Conservation (phyloP, 1,284 basidiomycete species). For the Ustilago crameri region DNA sequence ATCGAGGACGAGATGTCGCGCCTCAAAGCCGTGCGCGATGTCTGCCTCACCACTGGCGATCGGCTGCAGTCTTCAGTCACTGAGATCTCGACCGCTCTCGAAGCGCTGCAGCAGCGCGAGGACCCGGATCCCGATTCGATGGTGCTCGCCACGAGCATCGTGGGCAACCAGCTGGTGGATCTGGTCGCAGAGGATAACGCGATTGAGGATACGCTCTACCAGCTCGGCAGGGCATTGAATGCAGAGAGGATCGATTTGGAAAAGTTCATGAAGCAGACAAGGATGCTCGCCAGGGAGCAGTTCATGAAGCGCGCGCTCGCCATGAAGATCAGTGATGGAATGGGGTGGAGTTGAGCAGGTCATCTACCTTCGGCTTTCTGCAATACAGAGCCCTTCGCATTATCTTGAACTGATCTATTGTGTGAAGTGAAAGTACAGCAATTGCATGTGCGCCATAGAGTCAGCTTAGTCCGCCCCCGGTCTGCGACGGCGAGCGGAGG, state of each 20-base stretch:
- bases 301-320: conserved; percentile 64
- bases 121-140: conserved; percentile 56
- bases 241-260: conserved; percentile 73
- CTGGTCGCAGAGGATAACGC: conserved; percentile 98
- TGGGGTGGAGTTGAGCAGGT: conserved; percentile 46
- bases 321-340: conserved; percentile 57
- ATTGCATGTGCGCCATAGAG: no score
- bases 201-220: conserved; percentile 97
- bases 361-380: no score
- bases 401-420: no score
- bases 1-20: conserved; percentile 94
- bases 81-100: conserved; percentile 76
- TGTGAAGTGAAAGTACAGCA: no score
- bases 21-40: conserved; percentile 91
- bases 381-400: no score
- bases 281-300: conserved; percentile 64
- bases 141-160: conserved; percentile 61
- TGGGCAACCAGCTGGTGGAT: conserved; percentile 76
- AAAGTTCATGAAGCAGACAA: conserved; percentile 64
- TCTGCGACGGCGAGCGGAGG: no score
- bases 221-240: conserved; percentile 91
- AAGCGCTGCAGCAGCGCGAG: conserved; percentile 69
- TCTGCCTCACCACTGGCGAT: conserved; percentile 81
- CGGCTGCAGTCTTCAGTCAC: conserved; percentile 76
- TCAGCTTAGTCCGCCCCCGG: no score